Percentiles rank a stretch among this genome's conserved stretches.
phyloP scores from a whole-genome alignment of 345 rosid genomes.

The Geranium brycei region DNA sequence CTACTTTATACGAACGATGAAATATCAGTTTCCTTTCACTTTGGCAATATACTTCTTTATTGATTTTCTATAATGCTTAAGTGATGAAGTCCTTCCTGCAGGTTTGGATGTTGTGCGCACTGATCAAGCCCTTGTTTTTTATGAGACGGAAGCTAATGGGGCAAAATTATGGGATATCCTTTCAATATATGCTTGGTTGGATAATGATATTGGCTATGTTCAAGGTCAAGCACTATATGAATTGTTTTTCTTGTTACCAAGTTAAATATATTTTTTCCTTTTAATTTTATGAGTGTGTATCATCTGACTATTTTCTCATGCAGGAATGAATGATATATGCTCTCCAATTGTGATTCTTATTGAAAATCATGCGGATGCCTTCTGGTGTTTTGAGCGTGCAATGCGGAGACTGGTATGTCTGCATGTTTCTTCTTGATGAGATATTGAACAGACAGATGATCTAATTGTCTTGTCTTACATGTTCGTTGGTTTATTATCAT shows the following conservation, averaged over 20 bases:
- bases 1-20: not conserved
- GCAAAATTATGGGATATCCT: slow-evolving; percentile 86
- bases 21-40: not conserved
- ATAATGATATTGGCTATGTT: slow-evolving; percentile 79
- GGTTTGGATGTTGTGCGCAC: slow-evolving; percentile 96
- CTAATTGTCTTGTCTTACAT: not conserved
- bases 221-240: slow-evolving; percentile 37
- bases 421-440: not conserved
- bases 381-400: slow-evolving; percentile 89
- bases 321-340: slow-evolving; percentile 97
- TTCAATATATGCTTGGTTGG: slow-evolving; percentile 76
- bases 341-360: slow-evolving; percentile 86
- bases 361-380: slow-evolving; percentile 87
- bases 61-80: slow-evolving; percentile 3
- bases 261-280: not conserved
- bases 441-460: not conserved
- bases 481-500: not conserved
- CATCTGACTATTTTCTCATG: slow-evolving; percentile 10
- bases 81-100: slow-evolving; percentile 17
- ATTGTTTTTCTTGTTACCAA: not conserved
- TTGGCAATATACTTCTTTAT: not conserved
- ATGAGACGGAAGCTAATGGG: slow-evolving; percentile 52
- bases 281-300: not conserved
- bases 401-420: slow-evolving; percentile 72
- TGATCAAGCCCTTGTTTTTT: slow-evolving; percentile 67